Evolutionary conservation across 2,329 filamentous ascomycete genomes (phyloP).

Genomic region (Cladosporium phlei): DNA sequence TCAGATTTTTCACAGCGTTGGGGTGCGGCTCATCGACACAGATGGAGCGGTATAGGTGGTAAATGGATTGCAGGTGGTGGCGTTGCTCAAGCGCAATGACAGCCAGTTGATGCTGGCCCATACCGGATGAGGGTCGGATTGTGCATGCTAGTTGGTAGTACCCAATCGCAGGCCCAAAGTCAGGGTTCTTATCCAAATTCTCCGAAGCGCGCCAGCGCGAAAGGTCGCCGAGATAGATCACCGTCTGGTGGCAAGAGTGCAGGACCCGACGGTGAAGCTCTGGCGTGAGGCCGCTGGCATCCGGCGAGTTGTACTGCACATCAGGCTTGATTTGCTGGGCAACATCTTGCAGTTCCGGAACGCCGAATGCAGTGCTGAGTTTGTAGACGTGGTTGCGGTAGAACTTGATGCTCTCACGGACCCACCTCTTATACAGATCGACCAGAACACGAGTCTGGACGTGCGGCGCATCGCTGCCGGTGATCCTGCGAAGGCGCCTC

Average conservation of each 20-base stretch:
- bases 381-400: conserved; percentile 82
- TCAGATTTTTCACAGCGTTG: conserved; percentile 69
- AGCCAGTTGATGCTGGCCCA: conserved; percentile 84
- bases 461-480: conserved; percentile 40
- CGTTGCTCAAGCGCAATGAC: conserved; percentile 74
- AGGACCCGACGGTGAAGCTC: conserved; percentile 58
- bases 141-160: conserved; percentile 81
- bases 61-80: conserved; percentile 79
- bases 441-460: conserved; percentile 71
- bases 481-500: conserved; percentile 44
- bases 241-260: conserved; percentile 71
- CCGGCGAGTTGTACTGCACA: conserved; percentile 23
- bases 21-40: conserved; percentile 70
- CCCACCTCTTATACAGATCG: conserved; percentile 75
- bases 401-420: conserved; percentile 82
- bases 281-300: conserved; percentile 28
- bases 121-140: conserved; percentile 72
- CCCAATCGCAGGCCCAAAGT: conserved; percentile 73
- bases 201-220: conserved; percentile 78
- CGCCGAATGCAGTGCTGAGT: conserved; percentile 57
- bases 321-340: conserved; percentile 36
- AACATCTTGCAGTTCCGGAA: conserved; percentile 55
- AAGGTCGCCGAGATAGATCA: conserved; percentile 85
- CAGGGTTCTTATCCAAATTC: conserved; percentile 65
- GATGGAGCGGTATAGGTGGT: conserved; percentile 82